Evolutionary conservation across 345 rosid genomes (phyloP).

Genomic region (Lenwebbia sp.): DNA sequence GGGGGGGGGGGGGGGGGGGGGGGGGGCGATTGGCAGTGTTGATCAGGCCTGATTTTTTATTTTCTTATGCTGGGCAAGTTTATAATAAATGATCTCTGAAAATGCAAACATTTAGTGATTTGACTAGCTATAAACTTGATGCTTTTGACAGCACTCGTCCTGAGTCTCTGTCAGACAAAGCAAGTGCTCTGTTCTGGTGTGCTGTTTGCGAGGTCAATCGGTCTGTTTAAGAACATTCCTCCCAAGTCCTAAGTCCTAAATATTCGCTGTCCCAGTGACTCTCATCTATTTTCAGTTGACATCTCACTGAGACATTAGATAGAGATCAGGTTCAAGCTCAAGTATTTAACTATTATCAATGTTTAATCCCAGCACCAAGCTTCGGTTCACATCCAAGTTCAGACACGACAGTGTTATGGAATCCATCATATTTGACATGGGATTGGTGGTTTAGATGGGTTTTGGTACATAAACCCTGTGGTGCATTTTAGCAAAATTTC

Average conservation of each 20-base stretch:
- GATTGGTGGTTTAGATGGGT: background rate
- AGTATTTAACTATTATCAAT: background rate
- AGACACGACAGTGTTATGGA: background rate
- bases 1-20: too few species aligned
- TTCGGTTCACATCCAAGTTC: background rate
- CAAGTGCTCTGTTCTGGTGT: background rate
- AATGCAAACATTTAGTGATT: background rate
- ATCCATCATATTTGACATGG: background rate
- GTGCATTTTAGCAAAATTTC: background rate
- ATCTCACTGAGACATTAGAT: background rate
- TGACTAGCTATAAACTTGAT: background rate
- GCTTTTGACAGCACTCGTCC: background rate
- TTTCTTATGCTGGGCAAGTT: background rate
- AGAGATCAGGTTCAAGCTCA: background rate
- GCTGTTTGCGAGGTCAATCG: background rate
- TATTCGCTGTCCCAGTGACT: background rate
- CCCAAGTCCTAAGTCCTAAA: background rate
- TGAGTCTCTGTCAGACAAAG: background rate
- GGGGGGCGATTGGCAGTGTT: too few species aligned
- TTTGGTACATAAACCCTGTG: background rate
- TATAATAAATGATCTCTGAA: background rate
- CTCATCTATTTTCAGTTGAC: background rate
- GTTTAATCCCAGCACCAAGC: background rate
- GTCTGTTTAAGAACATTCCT: background rate
- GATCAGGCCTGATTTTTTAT: background rate